These are phyloP conservation scores for Raffaelea arxii DNA, from an alignment of 2,329 filamentous ascomycete species.

Conservation along the genomic window DNA sequence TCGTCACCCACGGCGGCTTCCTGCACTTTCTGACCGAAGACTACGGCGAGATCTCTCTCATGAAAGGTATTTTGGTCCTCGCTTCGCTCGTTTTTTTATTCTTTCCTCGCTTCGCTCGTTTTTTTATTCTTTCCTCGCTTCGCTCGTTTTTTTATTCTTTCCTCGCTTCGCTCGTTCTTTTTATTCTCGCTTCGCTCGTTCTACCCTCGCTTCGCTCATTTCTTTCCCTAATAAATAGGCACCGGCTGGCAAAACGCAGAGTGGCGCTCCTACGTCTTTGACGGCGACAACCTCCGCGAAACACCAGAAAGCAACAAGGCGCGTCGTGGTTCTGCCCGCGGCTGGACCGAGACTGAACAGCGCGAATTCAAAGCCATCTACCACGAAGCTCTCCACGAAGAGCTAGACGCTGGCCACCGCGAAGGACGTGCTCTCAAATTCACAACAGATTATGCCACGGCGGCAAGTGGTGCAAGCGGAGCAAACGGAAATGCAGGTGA, in stretches of 20 bases:
- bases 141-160: no score
- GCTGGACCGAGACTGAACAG: conserved; percentile 36
- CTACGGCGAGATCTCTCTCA: conserved; percentile 50
- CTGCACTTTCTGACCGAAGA: conserved; percentile 80
- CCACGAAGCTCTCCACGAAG: background rate
- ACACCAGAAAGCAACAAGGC: conserved; percentile 36
- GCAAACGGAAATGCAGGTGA: no score
- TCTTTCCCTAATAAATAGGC: no score
- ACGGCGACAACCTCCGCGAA: conserved; percentile 36
- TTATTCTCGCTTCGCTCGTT: background rate
- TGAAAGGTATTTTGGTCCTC: background rate
- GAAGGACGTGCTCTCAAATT: background rate
- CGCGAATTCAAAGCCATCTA: conserved; percentile 30
- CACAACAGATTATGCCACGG: background rate
- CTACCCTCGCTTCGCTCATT: no score
- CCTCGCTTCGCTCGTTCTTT: no score
- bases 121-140: no score
- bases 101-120: no score
- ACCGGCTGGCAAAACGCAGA: conserved; percentile 71
- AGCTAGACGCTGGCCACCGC: background rate
- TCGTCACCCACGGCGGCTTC: conserved; percentile 77
- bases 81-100: no score
- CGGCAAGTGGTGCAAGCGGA: no score
- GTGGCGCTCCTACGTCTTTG: conserved; percentile 57
- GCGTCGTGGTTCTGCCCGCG: conserved; percentile 29